Base-by-base conservation (phyloP, 495 filamentous ascomycete genomes). In the Collariella sp. region DNA sequence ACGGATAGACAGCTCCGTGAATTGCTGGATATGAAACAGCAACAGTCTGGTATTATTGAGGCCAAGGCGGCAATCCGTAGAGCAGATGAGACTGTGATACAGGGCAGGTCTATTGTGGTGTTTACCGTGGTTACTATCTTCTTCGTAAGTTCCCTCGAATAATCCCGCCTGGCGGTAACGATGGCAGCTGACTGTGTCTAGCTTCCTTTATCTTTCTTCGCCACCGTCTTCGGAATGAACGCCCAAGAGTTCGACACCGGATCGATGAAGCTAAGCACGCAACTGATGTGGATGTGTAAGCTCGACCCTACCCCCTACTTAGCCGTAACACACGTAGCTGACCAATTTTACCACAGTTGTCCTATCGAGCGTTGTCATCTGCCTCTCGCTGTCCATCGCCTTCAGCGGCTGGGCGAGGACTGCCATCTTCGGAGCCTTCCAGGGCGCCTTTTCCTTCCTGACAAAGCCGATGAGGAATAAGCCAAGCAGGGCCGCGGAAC, bases 121-220 rank as follows among this genome's bases (percentile, higher is more conserved):
- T 85, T 86, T 52, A 86, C 83, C 0, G 74, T 86, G 11, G 78
- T 84, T 51, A 83, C 79, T 2, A 82, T 84, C 46, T 74, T 84
- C 26, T 76, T 76, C 54, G 67, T 74, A 58, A 66, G 68, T 57
- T 12, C 22, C 5, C 3, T 36, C 19, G 19, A 13, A n/a, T 18
- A 24, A 41, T 23, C 48, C 7, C n/a, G n/a, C n/a, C n/a, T n/a
- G n/a, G n/a, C n/a, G n/a, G n/a, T n/a, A n/a, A n/a, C n/a, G n/a
- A n/a, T n/a, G n/a, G n/a, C n/a, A n/a, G n/a, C n/a, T n/a, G n/a
- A n/a, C n/a, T 1, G 9, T 18, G 7, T 18, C 15, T 29, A 62
- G 70, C 57, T 74, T 5, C 70, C 72, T 5, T 51, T 74, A 3
- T 70, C 67, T 5, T 74, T 74, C 61, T 66, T 73, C 55, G 57